phyloP scores from a whole-genome alignment of 805 yeast species.

The Nakazawaea ernobii region DNA sequence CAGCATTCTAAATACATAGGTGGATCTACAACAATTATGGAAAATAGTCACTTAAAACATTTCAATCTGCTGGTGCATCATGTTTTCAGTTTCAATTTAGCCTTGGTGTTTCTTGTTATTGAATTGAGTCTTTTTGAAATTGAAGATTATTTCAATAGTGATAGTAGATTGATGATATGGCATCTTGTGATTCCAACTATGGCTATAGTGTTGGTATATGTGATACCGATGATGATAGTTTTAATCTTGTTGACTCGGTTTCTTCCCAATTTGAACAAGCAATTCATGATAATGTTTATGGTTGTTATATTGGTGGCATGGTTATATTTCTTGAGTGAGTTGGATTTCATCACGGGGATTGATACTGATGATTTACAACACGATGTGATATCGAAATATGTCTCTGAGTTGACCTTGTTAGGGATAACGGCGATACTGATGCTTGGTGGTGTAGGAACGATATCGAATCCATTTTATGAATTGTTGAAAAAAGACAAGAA shows the following conservation, averaged over 20 bases:
- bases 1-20: too few species aligned
- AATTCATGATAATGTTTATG: background rate
- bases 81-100: constrained; percentile 13
- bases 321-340: constrained; percentile 12
- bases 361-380: constrained; percentile 16
- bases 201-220: constrained; percentile 31
- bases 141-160: constrained; percentile 17
- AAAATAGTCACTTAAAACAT: too few species aligned
- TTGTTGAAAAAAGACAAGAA: constrained; percentile 16
- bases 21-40: too few species aligned
- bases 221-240: constrained; percentile 34
- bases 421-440: constrained; percentile 47
- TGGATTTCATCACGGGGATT: constrained; percentile 34
- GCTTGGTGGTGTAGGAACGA: constrained; percentile 47
- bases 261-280: constrained; percentile 18
- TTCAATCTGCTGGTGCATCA: constrained; percentile 7
- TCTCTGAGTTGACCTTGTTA: constrained; percentile 39
- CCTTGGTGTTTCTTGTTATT: constrained; percentile 23
- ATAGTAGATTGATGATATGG: constrained; percentile 29
- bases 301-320: constrained; percentile 5
- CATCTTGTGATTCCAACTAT: constrained; percentile 31
- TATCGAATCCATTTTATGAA: constrained; percentile 35
- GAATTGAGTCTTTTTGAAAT: constrained; percentile 24
- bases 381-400: constrained; percentile 33
- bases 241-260: constrained; percentile 26